Evolutionary conservation across 352 stramenopile genomes (phyloP), one percentile per base, ranked within the genome.

Genomic region (Phytophthora sp.): DNA sequence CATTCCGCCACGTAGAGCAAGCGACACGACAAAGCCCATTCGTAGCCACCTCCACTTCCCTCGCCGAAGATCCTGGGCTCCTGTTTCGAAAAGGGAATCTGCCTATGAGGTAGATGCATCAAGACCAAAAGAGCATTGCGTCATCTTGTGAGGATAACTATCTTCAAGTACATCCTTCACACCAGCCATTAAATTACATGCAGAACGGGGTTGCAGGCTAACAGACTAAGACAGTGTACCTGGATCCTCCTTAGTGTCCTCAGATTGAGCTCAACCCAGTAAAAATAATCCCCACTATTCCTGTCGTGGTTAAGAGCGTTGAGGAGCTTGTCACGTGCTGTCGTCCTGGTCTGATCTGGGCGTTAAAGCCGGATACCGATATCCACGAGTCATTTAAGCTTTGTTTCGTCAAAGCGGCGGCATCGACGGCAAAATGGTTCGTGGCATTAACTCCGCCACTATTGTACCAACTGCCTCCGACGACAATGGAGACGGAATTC

Each of bases 391-490:
- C 13, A 55, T 58, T 57, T 30, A 30, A 52, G n/a, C 9, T 30
- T 49, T 30, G 21, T 18, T 20, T 15, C 13, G 24, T 27, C 7
- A 39, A 31, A 35, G 18, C 16, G 23, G 21, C 29, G 42, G n/a
- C 8, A 7, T 49, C 4, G 5, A 18, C 44, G 24, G 27, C n/a
- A 29, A 66, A 55, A 71, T 71, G 63, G 29, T 42, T 36, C 63
- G 63, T 41, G 49, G 63, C 4, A 35, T 61, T 24, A 54, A 16
- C 9, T 26, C 57, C 18, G 56, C 63, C 21, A 67, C 49, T 29
- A 26, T 71, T 18, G 57, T 71, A 3, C 63, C 63, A 9, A 71
- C 63, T 49, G 63, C 57, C 16, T 71, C 57, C n/a, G 49, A 57
- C 21, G 54, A 59, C 23, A n/a, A 46, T 38, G 30, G 23, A 33